Evolutionary conservation across 495 filamentous ascomycete genomes (phyloP).

Genomic region (Xylaria sp.): DNA sequence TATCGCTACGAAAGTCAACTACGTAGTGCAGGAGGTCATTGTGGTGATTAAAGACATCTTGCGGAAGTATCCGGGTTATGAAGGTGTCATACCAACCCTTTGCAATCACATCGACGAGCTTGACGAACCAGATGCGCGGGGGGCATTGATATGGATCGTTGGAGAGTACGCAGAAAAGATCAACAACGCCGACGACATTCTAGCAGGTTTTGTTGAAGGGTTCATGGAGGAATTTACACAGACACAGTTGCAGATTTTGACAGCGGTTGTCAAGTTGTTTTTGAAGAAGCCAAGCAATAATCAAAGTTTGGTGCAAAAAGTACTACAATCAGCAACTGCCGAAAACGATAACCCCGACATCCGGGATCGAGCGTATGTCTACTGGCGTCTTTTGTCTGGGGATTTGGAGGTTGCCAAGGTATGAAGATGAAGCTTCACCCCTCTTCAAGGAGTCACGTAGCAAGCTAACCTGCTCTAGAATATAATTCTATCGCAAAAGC

Average conservation of each 20-base stretch:
- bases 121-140: slow-evolving; percentile 91
- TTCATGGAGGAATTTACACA: slow-evolving; percentile 94
- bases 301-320: slow-evolving; percentile 90
- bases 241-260: slow-evolving; percentile 94
- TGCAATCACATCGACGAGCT: slow-evolving; percentile 97
- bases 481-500: slow-evolving; percentile 92
- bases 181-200: slow-evolving; percentile 91
- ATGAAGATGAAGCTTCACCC: slow-evolving; percentile 33
- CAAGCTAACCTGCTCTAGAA: slow-evolving; percentile 58
- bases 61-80: slow-evolving; percentile 95
- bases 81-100: slow-evolving; percentile 94
- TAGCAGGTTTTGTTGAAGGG: slow-evolving; percentile 84
- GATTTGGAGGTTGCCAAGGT: slow-evolving; percentile 88
- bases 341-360: slow-evolving; percentile 98
- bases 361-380: slow-evolving; percentile 95
- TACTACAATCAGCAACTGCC: slow-evolving; percentile 87
- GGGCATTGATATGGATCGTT: slow-evolving; percentile 96
- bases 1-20: slow-evolving; percentile 97
- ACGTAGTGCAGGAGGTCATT: slow-evolving; percentile 97
- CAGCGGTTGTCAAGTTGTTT: slow-evolving; percentile 96
- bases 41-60: slow-evolving; percentile 99
- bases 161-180: slow-evolving; percentile 99
- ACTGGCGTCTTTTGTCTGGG: slow-evolving; percentile 96
- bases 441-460: background rate
- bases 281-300: slow-evolving; percentile 90